A percentile compares a stretch with the other conserved stretches of the same genome.
These are phyloP conservation scores for Actinomortierella ambigua DNA, from an alignment of 371 early-diverging fungal species.

Conservation along the genomic window DNA sequence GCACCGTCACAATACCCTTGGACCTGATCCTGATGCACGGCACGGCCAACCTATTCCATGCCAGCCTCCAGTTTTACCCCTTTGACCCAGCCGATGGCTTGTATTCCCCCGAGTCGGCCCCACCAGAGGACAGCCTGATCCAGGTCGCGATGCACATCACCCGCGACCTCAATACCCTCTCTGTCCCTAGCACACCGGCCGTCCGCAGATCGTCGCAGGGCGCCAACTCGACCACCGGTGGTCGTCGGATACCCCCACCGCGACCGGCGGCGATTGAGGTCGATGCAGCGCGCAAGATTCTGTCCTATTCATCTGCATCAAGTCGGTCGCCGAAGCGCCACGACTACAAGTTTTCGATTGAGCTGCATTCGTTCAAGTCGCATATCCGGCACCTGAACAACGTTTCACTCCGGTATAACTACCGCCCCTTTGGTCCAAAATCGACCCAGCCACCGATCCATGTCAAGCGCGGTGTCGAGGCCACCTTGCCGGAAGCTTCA, in stretches of 20 bases:
- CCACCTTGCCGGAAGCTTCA: slow-evolving; percentile 24
- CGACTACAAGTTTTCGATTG: slow-evolving; percentile 47
- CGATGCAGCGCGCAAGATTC: slow-evolving; percentile 18
- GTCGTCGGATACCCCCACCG: slow-evolving; percentile 12
- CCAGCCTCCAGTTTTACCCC: slow-evolving; percentile 31
- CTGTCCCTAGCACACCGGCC: slow-evolving; percentile 39
- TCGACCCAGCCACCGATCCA: slow-evolving; percentile 40
- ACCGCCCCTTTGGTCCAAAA: slow-evolving; percentile 44
- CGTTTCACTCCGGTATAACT: slow-evolving; percentile 43
- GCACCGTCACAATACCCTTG: slow-evolving; percentile 37
- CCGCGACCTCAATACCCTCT: slow-evolving; percentile 39
- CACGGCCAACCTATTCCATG: slow-evolving; percentile 44
- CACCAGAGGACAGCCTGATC: slow-evolving; percentile 17
- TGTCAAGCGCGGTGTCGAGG: slow-evolving; percentile 17
- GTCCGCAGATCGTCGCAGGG: slow-evolving; percentile 44
- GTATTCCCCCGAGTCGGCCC: slow-evolving; percentile 5
- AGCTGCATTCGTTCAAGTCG: slow-evolving; percentile 36
- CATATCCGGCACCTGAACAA: slow-evolving; percentile 18
- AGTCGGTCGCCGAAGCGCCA: slow-evolving; percentile 36
- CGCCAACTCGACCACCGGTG: not conserved
- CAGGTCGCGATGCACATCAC: slow-evolving; percentile 46
- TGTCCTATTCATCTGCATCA: slow-evolving; percentile 19
- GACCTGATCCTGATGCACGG: slow-evolving; percentile 40
- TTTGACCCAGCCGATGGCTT: slow-evolving; percentile 15
- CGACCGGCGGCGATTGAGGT: slow-evolving; percentile 37